phyloP scores from a whole-genome alignment of 1,139 yeast genomes.

The Geotrichum reessii region DNA sequence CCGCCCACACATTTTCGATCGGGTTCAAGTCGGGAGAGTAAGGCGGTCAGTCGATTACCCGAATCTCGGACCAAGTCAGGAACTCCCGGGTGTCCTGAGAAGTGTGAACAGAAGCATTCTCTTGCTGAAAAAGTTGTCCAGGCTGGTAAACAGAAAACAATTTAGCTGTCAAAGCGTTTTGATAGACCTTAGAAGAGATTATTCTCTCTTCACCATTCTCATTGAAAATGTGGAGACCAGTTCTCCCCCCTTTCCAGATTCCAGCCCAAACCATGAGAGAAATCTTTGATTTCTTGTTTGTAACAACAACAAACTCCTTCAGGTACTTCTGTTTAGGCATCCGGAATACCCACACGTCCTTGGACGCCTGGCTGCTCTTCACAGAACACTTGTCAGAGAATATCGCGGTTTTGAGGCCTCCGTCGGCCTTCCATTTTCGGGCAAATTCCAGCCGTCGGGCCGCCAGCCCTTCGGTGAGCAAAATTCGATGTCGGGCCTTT shows the following conservation, averaged over 20 bases:
- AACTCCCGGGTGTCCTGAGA: neutral
- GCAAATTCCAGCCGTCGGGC: too few species aligned
- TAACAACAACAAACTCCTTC: too few species aligned
- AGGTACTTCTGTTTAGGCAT: too few species aligned
- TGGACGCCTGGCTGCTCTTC: too few species aligned
- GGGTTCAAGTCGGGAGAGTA: neutral
- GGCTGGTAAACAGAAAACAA: neutral
- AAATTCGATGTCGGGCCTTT: too few species aligned
- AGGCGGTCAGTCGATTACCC: neutral
- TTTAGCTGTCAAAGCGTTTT: neutral
- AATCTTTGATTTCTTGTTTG: too few species aligned
- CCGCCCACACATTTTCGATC: neutral
- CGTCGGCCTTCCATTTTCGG: too few species aligned
- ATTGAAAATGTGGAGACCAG: neutral
- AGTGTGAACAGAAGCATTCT: neutral
- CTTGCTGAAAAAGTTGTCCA: neutral
- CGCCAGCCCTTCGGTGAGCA: too few species aligned
- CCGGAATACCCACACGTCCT: too few species aligned
- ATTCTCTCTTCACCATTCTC: neutral
- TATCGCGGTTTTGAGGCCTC: too few species aligned
- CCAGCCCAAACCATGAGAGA: neutral
- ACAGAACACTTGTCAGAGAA: too few species aligned
- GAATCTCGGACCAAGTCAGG: neutral
- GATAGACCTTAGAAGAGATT: too few species aligned
- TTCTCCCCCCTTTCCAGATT: neutral